Evolutionary conservation across 1,284 basidiomycete genomes (phyloP).

Genomic region (Meripilus lineatus): DNA sequence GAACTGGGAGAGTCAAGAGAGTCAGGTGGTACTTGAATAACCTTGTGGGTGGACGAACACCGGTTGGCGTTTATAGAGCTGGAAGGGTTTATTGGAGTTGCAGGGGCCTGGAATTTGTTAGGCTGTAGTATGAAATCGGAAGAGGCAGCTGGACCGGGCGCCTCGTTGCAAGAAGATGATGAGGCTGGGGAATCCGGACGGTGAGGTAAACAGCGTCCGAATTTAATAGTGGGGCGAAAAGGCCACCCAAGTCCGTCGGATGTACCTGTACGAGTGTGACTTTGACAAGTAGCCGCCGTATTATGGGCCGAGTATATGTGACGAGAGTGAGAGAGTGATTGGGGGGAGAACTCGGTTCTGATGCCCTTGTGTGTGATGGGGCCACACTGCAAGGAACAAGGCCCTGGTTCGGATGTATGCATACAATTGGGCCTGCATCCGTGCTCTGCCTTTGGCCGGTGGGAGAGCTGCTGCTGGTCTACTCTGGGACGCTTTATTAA

Average conservation of each 20-base stretch:
- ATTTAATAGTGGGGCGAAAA: constrained; percentile 9
- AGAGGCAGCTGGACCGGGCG: constrained; percentile 18
- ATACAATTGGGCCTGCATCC: not conserved
- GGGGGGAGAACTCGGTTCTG: not conserved
- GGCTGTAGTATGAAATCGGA: constrained; percentile 17
- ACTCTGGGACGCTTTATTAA: not conserved
- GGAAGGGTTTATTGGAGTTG: constrained; percentile 9
- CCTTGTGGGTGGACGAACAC: constrained; percentile 14
- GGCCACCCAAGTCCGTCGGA: not conserved
- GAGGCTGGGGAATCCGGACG: constrained; percentile 15
- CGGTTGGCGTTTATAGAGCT: constrained; percentile 22
- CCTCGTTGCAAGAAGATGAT: constrained; percentile 18
- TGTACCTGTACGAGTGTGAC: too few species aligned
- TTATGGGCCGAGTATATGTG: too few species aligned
- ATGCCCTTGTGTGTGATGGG: not conserved
- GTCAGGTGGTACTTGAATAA: constrained; percentile 18
- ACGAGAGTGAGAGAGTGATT: not conserved
- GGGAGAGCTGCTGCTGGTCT: not conserved
- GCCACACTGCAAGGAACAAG: not conserved
- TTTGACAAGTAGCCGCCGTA: too few species aligned
- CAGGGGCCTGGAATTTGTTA: constrained; percentile 2
- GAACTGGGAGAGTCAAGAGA: constrained; percentile 16
- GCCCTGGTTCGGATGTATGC: not conserved
- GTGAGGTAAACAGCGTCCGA: constrained; percentile 14
- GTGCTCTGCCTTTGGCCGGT: not conserved